These are phyloP conservation scores for Stephanocyclus meneghinianus DNA, from an alignment of 352 stramenopile species.

Conservation along the genomic window DNA sequence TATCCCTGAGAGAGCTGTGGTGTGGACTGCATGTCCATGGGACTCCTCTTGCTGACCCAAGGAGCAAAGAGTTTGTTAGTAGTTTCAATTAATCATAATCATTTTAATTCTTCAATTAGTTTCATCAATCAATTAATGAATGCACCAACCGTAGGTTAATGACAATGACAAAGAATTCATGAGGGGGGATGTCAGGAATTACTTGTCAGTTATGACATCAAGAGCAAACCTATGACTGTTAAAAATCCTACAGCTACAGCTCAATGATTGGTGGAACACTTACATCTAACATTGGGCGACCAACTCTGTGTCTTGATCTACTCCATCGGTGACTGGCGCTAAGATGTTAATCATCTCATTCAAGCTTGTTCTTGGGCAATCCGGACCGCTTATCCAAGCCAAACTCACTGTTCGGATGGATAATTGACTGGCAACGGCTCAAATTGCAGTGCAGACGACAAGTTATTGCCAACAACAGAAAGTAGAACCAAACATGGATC, in stretches of 20 bases:
- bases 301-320: not conserved
- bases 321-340: not conserved
- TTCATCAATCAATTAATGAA: not conserved
- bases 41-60: no score
- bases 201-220: conserved; percentile 35
- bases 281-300: conserved; percentile 1
- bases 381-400: not conserved
- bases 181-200: conserved; percentile 35
- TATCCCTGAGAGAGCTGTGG: no score
- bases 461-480: not conserved
- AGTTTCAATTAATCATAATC: no score
- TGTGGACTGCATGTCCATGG: no score
- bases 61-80: no score
- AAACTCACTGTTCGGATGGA: not conserved
- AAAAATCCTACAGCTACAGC: conserved; percentile 48
- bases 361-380: not conserved
- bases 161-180: conserved; percentile 46
- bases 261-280: conserved; percentile 23
- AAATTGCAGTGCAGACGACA: not conserved
- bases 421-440: not conserved
- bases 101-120: no score
- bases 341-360: not conserved
- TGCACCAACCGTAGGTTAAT: conserved; percentile 35
- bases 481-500: not conserved
- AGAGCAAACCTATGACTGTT: conserved; percentile 22